phyloP scores from a whole-genome alignment of 139 green algal species.

The Tetradesmus obliquus region DNA sequence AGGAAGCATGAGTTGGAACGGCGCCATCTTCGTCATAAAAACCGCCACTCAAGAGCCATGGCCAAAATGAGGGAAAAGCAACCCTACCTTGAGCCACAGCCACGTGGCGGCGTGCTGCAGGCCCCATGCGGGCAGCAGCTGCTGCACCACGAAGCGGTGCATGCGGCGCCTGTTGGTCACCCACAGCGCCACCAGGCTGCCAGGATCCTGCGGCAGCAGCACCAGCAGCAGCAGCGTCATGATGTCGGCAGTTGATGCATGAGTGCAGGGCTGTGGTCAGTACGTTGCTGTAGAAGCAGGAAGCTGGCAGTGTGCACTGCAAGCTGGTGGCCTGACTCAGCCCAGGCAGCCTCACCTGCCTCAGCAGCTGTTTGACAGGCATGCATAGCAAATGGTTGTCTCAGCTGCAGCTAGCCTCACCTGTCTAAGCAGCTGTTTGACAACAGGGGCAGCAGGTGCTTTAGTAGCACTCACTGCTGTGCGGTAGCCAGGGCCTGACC shows the following conservation, averaged over 20 bases:
- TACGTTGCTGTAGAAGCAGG: neutral
- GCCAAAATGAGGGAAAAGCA: neutral
- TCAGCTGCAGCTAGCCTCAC: neutral
- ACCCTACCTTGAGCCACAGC: conserved; percentile 82
- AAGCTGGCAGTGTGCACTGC: neutral
- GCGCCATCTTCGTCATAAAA: neutral
- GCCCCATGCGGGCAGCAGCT: conserved; percentile 83
- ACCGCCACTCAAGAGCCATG: neutral
- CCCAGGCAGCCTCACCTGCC: neutral
- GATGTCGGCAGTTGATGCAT: neutral
- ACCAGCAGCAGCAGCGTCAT: neutral
- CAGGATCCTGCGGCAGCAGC: conserved; percentile 50
- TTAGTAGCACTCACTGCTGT: too few species aligned
- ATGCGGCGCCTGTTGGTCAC: conserved; percentile 85
- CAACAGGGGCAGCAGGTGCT: too few species aligned
- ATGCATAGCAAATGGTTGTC: neutral
- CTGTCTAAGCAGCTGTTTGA: neutral
- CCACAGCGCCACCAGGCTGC: conserved; percentile 81
- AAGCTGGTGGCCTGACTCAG: neutral
- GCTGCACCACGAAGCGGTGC: conserved; percentile 68
- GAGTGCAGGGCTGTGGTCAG: neutral
- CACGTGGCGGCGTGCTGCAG: conserved; percentile 74
- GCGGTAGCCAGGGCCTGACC: too few species aligned
- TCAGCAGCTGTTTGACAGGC: neutral
- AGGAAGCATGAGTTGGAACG: too few species aligned